Conservation (phyloP, 2,329 filamentous ascomycete genomes). For the Sclerotinia spermophila region DNA sequence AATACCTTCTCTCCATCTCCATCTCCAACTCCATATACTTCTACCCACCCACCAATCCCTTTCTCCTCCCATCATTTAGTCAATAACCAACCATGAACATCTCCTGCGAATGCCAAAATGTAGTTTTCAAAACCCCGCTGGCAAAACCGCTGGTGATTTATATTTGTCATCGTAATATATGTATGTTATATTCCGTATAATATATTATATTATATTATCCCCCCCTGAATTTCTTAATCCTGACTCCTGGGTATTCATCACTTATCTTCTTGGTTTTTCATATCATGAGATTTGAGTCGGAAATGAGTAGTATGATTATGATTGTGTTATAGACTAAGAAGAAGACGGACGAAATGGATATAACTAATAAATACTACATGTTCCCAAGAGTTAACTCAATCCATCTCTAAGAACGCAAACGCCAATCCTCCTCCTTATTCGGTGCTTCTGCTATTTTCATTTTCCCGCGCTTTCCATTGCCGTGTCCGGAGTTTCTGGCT, state of each 20-base stretch:
- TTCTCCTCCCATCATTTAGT: neutral
- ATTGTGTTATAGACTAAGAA: neutral
- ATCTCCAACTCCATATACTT: neutral
- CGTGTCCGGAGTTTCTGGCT: neutral
- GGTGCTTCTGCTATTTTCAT: slow-evolving; percentile 18
- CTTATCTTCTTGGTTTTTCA: too few species aligned
- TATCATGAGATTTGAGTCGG: too few species aligned
- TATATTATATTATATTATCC: too few species aligned
- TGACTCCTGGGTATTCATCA: too few species aligned
- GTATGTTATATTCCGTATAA: too few species aligned
- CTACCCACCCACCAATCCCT: neutral
- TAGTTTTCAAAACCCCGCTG: slow-evolving; percentile 16
- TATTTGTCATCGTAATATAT: slow-evolving; percentile 18
- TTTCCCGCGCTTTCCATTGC: slow-evolving; percentile 7
- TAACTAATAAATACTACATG: neutral
- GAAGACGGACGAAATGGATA: too few species aligned
- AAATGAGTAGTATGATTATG: neutral
- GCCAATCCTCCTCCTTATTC: slow-evolving; percentile 14
- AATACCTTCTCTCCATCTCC: neutral
- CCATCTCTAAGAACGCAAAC: neutral
- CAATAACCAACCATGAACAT: slow-evolving; percentile 12
- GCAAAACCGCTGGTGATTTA: slow-evolving; percentile 13
- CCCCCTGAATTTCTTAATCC: too few species aligned
- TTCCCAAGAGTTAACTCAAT: neutral
- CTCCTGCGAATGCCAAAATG: slow-evolving; percentile 11